Conservation (phyloP, 148 eudicot species). For the Salicornia ramosissima region DNA sequence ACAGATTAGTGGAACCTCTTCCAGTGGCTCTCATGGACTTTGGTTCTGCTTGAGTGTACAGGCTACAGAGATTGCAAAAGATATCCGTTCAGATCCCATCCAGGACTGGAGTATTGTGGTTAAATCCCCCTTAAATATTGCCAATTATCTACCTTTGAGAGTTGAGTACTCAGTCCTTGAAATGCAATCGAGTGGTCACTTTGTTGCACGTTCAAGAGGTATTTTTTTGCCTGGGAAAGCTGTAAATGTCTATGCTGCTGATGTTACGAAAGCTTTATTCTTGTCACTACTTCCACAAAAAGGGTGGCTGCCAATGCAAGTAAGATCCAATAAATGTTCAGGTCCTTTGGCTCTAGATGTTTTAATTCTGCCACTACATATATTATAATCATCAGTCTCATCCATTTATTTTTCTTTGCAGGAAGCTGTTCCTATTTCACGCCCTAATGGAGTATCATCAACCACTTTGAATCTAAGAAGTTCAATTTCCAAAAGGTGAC, state of each 20-base stretch:
- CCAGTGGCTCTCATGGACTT: slow-evolving; percentile 47
- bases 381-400: slow-evolving; percentile 12
- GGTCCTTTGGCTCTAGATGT: slow-evolving; percentile 13
- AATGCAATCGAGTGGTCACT: slow-evolving; percentile 76
- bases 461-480: slow-evolving; percentile 59
- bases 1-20: slow-evolving; percentile 56
- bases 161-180: slow-evolving; percentile 89
- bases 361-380: background rate
- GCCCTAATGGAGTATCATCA: slow-evolving; percentile 50
- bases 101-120: slow-evolving; percentile 88
- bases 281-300: slow-evolving; percentile 83
- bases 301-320: slow-evolving; percentile 89
- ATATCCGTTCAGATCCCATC: slow-evolving; percentile 74
- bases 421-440: slow-evolving; percentile 90
- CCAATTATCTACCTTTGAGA: slow-evolving; percentile 76
- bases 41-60: slow-evolving; percentile 81
- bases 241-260: slow-evolving; percentile 68
- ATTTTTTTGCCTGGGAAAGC: slow-evolving; percentile 71
- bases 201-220: slow-evolving; percentile 70
- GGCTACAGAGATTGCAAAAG: slow-evolving; percentile 86
- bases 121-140: slow-evolving; percentile 68
- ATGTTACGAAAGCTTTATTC: slow-evolving; percentile 69
- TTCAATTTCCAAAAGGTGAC: slow-evolving; percentile 82
- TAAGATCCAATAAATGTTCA: slow-evolving; percentile 28
- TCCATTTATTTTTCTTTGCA: slow-evolving; percentile 21